Evolutionary conservation across 176 grass and related monocot genomes (phyloP), one percentile per base, ranked within the genome.

Genomic region (Aegilops sharonensis): DNA sequence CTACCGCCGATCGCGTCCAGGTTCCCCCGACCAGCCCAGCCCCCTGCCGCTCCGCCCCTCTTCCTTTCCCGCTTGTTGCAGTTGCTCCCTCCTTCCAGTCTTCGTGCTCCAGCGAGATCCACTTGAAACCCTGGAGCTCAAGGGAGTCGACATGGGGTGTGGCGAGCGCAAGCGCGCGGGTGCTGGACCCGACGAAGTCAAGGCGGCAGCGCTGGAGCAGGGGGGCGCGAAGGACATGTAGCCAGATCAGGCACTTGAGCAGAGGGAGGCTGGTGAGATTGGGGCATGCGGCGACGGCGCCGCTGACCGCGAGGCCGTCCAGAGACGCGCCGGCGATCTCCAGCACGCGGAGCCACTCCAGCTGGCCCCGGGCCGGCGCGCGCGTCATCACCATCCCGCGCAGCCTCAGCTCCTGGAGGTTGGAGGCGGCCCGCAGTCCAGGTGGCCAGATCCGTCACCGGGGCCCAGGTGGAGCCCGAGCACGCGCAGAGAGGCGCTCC

Each of bases 381-480:
- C 32, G 74, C 6, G 75, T 68, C 84, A 95, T 75, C n/a, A 88
- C 85, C 2, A 95, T 90, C 12, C 93, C 95, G 91, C 95, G 92
- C 17, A 98, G 83, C 64, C 91, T 81, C 25, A 98, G 84, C 40
- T 72, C 81, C 88, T 98, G 84, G 77, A 98, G 86, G 21, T 72
- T 70, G 11, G 85, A 34, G 0, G 82, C 88, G 15, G 57, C 32
- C 20, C 75, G 88, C 86, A 92, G 85, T 95, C 91, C 2, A 98
- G 78, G 40, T 82, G 81, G 13, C 23, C 87, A 6, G 64, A 30
- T 54, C 69, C 52, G 54, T 27, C 61, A 2, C 31, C 72, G 61
- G 82, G 59, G 72, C 93, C 93, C 48, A 98, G 85, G 13, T 93
- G 88, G 21, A 98, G 91, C 86, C 95, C 95, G 75, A 98, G 88